Base-by-base conservation (phyloP, 495 filamentous ascomycete species). In the Cetradonia linearis region DNA sequence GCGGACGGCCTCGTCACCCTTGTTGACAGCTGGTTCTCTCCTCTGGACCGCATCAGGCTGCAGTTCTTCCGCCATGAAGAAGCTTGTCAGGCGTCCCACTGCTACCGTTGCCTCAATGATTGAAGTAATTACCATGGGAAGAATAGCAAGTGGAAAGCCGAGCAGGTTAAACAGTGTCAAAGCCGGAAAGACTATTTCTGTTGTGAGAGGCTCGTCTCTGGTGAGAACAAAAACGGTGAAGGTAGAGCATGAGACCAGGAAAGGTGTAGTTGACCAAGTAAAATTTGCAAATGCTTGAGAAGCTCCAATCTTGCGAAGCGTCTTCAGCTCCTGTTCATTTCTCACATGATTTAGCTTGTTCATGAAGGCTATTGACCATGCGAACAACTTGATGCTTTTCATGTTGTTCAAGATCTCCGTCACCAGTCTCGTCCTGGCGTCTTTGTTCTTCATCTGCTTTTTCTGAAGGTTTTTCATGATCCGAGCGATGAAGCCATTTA, bases 331-430 rank as follows among this genome's bases (percentile, higher is more conserved):
- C 67, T 88, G 81, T 63, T 98, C 92, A 73, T 97, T 97, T 70
- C 94, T 81, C 62, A 99, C 88, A 72, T 87, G 86, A 71, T 88
- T 96, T 42, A 99, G 82, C 72, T 95, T 96, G 70, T 89, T 91
- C 85, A 96, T 96, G 72, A 97, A 99, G 27, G 94, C 90, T 28
- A 83, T 85, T 42, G 91, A 89, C 94, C 94, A 99, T 47, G 91
- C 94, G 74, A 96, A 99, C 28, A 99, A 82, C 73, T 99, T 97
- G 75, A 97, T 97, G 70, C 88, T 92, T 76, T 97, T 97, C 83
- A 97, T 96, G 71, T 96, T 96, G 78, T 97, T 97, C 67, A 97
- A 74, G 62, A 99, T 97, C 75, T 99, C 94, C 7, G 94, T 93
- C 80, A 96, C 95, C 57, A 99, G 71, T 37, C 92, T 78, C 30